phyloP scores from a whole-genome alignment of 345 rosid genomes.

The Acer yangbiense region DNA sequence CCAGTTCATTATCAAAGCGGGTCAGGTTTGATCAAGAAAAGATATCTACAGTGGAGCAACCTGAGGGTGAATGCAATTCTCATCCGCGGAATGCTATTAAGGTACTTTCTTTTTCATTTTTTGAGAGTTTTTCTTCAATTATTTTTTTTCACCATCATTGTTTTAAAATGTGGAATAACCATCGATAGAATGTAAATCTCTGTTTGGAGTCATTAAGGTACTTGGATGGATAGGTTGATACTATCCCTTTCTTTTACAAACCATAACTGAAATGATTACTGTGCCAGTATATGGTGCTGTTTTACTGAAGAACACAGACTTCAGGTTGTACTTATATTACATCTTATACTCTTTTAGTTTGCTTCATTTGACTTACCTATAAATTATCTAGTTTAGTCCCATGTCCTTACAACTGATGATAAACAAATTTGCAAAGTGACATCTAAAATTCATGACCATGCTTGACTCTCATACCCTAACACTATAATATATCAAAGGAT shows the following conservation, averaged over 20 bases:
- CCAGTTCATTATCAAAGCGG: conserved; percentile 59
- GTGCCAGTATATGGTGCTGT: background rate
- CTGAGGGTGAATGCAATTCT: conserved; percentile 55
- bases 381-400: background rate
- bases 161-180: background rate
- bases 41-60: conserved; percentile 40
- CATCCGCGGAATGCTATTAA: conserved; percentile 36
- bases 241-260: background rate
- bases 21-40: conserved; percentile 56
- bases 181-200: background rate
- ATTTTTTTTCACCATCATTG: background rate
- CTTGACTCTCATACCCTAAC: background rate
- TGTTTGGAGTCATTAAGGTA: background rate
- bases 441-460: background rate
- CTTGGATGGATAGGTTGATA: background rate
- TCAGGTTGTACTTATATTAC: background rate
- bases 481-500: background rate
- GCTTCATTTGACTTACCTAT: background rate
- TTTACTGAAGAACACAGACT: background rate
- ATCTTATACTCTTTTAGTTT: background rate
- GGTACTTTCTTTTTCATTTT: conserved; percentile 34
- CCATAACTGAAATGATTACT: background rate
- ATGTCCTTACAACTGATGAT: background rate
- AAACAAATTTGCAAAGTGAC: background rate
- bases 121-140: background rate